Evolutionary conservation across 805 yeast species (phyloP), one percentile per base, ranked within the genome.

Genomic region (Priceomyces haplophilus): DNA sequence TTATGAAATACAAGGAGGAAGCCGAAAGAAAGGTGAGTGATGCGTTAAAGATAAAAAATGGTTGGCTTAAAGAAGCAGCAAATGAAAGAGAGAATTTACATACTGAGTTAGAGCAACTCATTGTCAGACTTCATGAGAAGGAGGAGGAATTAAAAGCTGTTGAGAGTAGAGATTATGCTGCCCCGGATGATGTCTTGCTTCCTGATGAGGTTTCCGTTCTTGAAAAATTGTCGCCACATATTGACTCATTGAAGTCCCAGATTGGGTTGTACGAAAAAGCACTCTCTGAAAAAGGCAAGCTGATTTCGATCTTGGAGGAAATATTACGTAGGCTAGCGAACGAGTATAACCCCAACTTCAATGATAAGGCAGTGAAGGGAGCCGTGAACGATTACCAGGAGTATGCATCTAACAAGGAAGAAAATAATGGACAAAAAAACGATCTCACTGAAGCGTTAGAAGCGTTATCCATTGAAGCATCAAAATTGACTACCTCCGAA

Each of bases 361-460:
- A 90, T 57, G 97, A 90, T 62, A 79, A 80, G 6, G 95, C 90
- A 0, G 97, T 90, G 15, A 88, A 88, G 59, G 75, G 70, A 16
- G 82, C 90, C 1, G 82, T 88, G 13, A 67, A 75, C n/a, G 45
- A 40, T 0, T 83, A 62, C 55, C 78, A 76, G 35, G 73, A 78
- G 47, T 72, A 75, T 50, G 50, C 61, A 7, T 73, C 76, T 8
- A 73, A 74, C 48, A 61, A 65, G 32, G 62, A 53, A 10, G 57
- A 49, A 3, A 38, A 35, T 23, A 25, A 38, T 11, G 8, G 13
- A 34, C 3, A 32, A 4, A 42, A 37, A 11, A n/a, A 24, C 7
- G 48, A 49, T 21, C 49, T 47, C 35, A 45, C 38, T 45, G 54
- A 50, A 37, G 44, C 51, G 21, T 54, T 61, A 11, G 52, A 56